A percentile compares a stretch with the other conserved stretches of the same genome.
Conservation (phyloP, 75 land plant species). For the Cunninghamia lanceolata region DNA sequence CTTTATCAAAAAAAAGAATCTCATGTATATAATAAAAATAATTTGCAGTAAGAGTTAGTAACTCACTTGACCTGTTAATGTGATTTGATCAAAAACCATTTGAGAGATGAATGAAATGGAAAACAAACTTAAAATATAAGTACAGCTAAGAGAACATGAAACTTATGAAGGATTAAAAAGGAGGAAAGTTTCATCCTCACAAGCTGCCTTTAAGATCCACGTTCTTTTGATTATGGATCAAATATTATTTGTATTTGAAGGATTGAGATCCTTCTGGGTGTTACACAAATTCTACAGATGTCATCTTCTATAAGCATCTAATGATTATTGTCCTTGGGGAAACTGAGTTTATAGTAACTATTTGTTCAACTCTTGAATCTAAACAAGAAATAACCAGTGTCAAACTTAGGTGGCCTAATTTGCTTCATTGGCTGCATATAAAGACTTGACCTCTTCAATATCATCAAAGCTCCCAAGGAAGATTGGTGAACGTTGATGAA, state of each 20-base stretch:
- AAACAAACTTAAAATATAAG: background rate
- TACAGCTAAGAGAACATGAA: background rate
- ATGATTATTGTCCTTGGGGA: background rate
- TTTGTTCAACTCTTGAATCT: background rate
- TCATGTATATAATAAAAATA: too few species aligned
- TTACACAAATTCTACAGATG: background rate
- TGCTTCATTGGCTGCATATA: constrained; percentile 49
- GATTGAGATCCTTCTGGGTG: background rate
- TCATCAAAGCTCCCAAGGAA: constrained; percentile 97
- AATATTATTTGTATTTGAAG: background rate
- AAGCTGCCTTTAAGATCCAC: background rate
- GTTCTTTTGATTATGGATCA: background rate
- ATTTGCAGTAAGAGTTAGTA: too few species aligned
- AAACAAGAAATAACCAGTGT: background rate
- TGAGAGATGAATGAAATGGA: background rate
- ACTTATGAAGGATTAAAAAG: background rate
- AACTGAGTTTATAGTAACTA: background rate
- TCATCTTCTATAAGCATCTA: background rate
- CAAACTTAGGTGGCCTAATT: background rate
- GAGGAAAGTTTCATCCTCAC: background rate
- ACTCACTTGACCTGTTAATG: too few species aligned
- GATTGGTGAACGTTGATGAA: constrained; percentile 88
- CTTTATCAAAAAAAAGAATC: too few species aligned
- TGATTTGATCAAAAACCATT: background rate
- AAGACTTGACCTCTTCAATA: constrained; percentile 81